Evolutionary conservation across 1,139 yeast genomes (phyloP), one percentile per base, ranked within the genome.

Genomic region (Blastobotrys indianensis): DNA sequence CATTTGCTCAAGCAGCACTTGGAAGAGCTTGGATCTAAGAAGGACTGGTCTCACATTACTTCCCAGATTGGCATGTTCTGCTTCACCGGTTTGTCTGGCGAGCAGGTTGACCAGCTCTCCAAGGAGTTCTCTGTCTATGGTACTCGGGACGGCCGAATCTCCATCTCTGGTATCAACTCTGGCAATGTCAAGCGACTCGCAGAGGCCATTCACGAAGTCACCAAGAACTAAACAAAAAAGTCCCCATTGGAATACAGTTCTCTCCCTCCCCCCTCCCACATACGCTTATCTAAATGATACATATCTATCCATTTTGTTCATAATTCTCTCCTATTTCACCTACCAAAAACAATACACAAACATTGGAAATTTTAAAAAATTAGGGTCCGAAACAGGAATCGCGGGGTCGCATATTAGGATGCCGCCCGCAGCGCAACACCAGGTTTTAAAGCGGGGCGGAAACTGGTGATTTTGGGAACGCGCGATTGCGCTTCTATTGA

Each of bases 51-150:
- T 56, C 97, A 90, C 67, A 86, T 92, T 59, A 86, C 85, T 45
- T 74, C 76, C 54, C 97, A 92, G 70, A 84, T 86, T 51, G 98
- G 98, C 58, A 92, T 92, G 98, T 92, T 92, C 67, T 87, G 96
- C 46, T 92, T 82, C 69, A 90, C 97, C 23, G 97, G 96, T 1
- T 75, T 92, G 57, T 69, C 76, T 17, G 73, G 83, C 23, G 86
- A 82, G 44, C 92, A 87, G 79, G 97, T 86, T 44, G 77, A 76
- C 48, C 75, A 85, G 55, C 75, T 90, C 51, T 95, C 87, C 62
- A 67, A 75, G 56, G 78, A 80, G 55, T 94, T 85, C 66, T 94
- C 83, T 17, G 81, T 90, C 47, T 90, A 85, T 45, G 70, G 82
- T 44, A 79, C 87, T 47, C 59, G 67, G 44, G 70, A 70, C 50